phyloP scores from a whole-genome alignment of 768 basidiomycete genomes.

The Podaxis pistillaris region DNA sequence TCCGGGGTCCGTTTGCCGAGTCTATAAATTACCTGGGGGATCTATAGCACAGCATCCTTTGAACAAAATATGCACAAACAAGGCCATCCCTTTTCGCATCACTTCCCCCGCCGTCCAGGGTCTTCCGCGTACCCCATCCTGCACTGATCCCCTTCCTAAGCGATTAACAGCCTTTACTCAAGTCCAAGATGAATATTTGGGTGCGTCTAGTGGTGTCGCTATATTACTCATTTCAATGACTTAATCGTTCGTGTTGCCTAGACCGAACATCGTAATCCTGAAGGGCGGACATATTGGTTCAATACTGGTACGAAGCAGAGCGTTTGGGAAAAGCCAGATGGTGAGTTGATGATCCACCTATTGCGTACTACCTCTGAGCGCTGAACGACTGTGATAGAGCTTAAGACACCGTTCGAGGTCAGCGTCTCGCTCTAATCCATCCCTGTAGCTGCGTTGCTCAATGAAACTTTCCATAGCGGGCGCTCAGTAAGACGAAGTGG shows the following conservation, averaged over 20 bases:
- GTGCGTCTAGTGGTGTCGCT: constrained; percentile 22
- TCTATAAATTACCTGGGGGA: not conserved
- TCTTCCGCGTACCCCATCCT: not conserved
- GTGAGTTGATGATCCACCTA: constrained; percentile 35
- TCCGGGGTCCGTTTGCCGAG: not conserved
- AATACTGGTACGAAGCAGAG: constrained; percentile 86
- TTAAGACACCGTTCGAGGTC: constrained; percentile 93
- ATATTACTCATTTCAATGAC: not conserved
- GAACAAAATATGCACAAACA: constrained; percentile 18
- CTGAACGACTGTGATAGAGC: constrained; percentile 42
- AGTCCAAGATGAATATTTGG: constrained; percentile 32
- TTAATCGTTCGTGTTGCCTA: constrained; percentile 25
- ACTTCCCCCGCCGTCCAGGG: not conserved
- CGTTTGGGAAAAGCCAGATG: constrained; percentile 98
- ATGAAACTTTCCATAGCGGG: constrained; percentile 49
- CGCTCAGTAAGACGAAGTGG: constrained; percentile 89
- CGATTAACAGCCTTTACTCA: constrained; percentile 2
- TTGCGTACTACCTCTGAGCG: not conserved
- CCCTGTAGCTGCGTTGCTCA: constrained; percentile 13
- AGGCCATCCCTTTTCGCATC: constrained; percentile 7
- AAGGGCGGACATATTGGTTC: constrained; percentile 99
- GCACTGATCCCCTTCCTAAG: not conserved
- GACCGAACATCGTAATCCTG: constrained; percentile 94
- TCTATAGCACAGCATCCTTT: not conserved
- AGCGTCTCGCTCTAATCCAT: constrained; percentile 12